These are phyloP conservation scores for Theileria orientalis DNA, from an alignment of 169 alveolate species.

Conservation along the genomic window DNA sequence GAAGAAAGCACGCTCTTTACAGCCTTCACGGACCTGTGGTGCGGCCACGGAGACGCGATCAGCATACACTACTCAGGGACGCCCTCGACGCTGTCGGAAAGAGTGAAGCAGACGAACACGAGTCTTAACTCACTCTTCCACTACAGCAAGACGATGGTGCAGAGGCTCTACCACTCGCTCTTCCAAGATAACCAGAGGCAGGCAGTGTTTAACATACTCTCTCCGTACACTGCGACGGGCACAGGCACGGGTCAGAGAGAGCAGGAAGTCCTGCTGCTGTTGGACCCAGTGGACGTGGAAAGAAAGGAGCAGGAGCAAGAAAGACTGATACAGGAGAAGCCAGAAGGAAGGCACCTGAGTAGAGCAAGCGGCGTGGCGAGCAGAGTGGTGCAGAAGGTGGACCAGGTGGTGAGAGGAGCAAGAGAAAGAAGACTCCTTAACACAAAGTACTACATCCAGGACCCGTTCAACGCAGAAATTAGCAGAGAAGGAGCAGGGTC, in stretches of 20 bases:
- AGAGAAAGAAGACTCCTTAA: background rate
- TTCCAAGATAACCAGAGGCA: conserved; percentile 50
- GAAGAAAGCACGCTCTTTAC: conserved; percentile 27
- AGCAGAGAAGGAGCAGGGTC: background rate
- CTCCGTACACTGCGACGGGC: background rate
- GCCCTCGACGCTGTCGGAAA: conserved; percentile 88
- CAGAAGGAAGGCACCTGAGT: background rate
- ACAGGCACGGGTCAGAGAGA: background rate
- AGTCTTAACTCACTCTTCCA: conserved; percentile 28
- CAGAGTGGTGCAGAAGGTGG: background rate
- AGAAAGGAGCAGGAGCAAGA: no score
- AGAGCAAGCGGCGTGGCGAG: background rate
- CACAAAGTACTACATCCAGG: background rate
- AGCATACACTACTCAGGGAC: conserved; percentile 92
- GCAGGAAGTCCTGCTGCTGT: no score
- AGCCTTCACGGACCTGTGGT: conserved; percentile 80
- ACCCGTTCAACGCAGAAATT: background rate
- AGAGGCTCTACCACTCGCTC: conserved; percentile 31
- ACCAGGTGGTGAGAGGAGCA: background rate
- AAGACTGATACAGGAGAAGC: no score
- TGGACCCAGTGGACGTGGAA: background rate
- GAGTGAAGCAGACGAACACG: conserved; percentile 69
- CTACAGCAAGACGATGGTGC: conserved; percentile 43
- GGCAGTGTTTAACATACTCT: conserved; percentile 9
- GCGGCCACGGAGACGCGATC: conserved; percentile 90